These are phyloP conservation scores for Epichloe aotearoae DNA, from an alignment of 2,329 filamentous ascomycete species.

Conservation along the genomic window DNA sequence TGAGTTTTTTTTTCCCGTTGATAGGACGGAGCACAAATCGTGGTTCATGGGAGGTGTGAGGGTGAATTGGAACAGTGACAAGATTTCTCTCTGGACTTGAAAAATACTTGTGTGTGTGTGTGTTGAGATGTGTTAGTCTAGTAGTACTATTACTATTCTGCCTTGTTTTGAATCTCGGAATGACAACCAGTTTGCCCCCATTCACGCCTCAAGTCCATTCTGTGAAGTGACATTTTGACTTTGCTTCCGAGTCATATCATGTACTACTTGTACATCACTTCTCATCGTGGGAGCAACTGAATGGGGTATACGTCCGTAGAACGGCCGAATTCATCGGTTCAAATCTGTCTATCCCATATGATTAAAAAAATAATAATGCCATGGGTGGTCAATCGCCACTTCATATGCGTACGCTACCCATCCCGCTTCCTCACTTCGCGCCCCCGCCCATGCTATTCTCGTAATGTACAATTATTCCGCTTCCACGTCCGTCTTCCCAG, in stretches of 20 bases:
- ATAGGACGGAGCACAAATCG: background rate
- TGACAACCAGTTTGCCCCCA: background rate
- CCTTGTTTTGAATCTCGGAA: background rate
- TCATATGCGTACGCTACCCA: no score
- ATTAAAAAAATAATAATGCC: no score
- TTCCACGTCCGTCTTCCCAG: slow-evolving; percentile 1
- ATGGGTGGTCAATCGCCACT: no score
- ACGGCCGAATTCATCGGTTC: no score
- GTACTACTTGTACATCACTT: no score
- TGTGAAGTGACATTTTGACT: background rate
- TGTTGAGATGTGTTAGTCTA: background rate
- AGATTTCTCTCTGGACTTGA: no score
- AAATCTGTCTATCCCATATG: no score
- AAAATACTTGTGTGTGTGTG: background rate
- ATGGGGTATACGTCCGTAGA: no score
- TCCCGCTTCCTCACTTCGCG: no score
- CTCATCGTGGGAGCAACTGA: no score
- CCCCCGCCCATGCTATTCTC: background rate
- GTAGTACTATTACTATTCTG: background rate
- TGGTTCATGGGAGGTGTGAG: background rate
- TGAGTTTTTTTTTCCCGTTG: background rate
- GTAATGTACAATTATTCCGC: background rate
- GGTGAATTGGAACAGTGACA: background rate
- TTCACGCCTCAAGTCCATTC: background rate
- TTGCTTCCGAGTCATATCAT: no score